phyloP scores from a whole-genome alignment of 2,329 filamentous ascomycete genomes.

The Eutypella sp. region DNA sequence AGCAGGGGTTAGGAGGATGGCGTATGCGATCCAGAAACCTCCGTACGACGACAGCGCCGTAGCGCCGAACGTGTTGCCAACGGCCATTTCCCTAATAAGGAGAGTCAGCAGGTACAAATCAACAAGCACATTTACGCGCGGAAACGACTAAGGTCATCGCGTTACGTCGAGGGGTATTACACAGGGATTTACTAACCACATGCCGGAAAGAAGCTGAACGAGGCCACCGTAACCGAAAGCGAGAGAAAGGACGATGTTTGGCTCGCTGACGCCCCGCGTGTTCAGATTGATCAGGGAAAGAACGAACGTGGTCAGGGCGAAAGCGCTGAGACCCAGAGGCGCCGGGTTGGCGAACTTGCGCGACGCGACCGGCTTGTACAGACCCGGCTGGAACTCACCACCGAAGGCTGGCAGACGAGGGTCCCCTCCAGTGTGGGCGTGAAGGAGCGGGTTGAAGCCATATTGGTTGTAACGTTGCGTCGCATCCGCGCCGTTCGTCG shows the following conservation, averaged over 20 bases:
- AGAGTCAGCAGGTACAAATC: constrained; percentile 2
- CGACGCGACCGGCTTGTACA: constrained; percentile 57
- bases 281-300: constrained; percentile 70
- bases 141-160: neutral
- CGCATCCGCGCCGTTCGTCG: constrained; percentile 8
- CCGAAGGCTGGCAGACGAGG: constrained; percentile 56
- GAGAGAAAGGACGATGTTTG: constrained; percentile 63
- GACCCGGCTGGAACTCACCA: constrained; percentile 68
- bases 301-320: constrained; percentile 79
- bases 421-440: constrained; percentile 29
- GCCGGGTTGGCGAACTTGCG: constrained; percentile 77
- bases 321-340: constrained; percentile 70
- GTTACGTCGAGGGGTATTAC: neutral
- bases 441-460: constrained; percentile 36
- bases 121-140: neutral
- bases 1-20: constrained; percentile 63
- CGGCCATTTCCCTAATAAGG: constrained; percentile 67
- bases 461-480: constrained; percentile 28
- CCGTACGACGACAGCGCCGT: constrained; percentile 78
- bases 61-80: constrained; percentile 83
- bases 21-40: constrained; percentile 78
- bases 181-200: constrained; percentile 74
- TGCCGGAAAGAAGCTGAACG: constrained; percentile 75
- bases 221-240: constrained; percentile 74
- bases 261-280: constrained; percentile 51